Base-by-base conservation (phyloP, 495 filamentous ascomycete species). In the Podospora pseudocomata region DNA sequence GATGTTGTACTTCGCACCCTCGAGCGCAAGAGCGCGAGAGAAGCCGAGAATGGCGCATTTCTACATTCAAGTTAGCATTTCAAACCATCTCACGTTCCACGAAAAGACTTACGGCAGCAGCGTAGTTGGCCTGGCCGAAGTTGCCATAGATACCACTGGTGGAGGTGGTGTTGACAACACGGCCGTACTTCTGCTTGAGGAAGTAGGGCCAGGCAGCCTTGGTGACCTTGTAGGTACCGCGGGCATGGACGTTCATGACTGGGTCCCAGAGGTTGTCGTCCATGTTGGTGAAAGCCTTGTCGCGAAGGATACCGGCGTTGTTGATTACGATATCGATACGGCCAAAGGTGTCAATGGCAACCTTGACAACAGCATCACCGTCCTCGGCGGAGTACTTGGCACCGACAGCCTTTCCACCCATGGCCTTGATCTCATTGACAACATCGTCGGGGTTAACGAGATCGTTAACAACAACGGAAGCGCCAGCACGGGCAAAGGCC, bases 261-360 rank as follows among this genome's bases (percentile, higher is more conserved):
- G 91, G 87, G 77, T 97, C 89, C 93, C 94, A 99, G 68, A 92
- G 85, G 79, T 88, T 89, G 80, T 99, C 95, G 67, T 92, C 91
- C 95, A 99, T 98, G 83, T 97, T 97, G 78, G 83, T 88, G 82
- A 99, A 99, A 49, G 95, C 94, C 86, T 97, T 98, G 85, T 99
- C 95, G 65, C 95, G 88, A 44, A 99, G 87, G 74, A 99, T 98
- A 76, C 95, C 95, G 59, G 95, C 95, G 75, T 99, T 99, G 87
- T 99, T 99, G 79, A 99, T 84, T 70, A 99, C 80, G 65, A 98
- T 90, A 76, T 99, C 95, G 73, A 99, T 86, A 65, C 96, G 92
- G 72, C 95, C 95, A 72, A 91, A 98, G 53, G 92, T 88, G 76
- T 98, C 95, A 72, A 99, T 96, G 67, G 93, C 93, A 67, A 84